phyloP scores from a whole-genome alignment of 768 basidiomycete genomes.

The Paxillus ammoniavirescens region DNA sequence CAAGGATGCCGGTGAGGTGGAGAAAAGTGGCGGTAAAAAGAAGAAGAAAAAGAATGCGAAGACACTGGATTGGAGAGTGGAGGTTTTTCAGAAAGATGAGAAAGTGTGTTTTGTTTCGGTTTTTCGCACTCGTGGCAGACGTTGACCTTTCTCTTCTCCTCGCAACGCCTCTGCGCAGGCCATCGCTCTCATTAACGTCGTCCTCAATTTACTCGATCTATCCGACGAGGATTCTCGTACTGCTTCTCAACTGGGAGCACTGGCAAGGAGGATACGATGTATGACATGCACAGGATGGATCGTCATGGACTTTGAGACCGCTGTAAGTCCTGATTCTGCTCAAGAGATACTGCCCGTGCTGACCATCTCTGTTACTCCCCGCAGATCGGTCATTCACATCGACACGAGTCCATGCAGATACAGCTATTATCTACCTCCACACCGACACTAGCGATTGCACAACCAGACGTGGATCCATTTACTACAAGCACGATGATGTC shows the following conservation, averaged over 20 bases:
- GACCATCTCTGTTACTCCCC: not conserved
- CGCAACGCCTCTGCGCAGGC: conserved; percentile 37
- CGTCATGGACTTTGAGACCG: conserved; percentile 43
- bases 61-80: conserved; percentile 43
- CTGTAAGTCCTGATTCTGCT: conserved; percentile 37
- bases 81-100: conserved; percentile 56
- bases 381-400: conserved; percentile 63
- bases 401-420: conserved; percentile 56
- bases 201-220: conserved; percentile 32
- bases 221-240: conserved; percentile 33
- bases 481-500: not conserved
- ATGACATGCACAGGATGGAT: conserved; percentile 48
- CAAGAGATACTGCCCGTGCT: not conserved
- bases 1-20: conserved; percentile 20
- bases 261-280: conserved; percentile 42
- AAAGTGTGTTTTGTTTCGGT: conserved; percentile 39
- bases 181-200: conserved; percentile 38
- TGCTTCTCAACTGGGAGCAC: conserved; percentile 12
- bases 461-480: too few species aligned
- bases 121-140: not conserved
- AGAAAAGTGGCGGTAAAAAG: not conserved
- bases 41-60: conserved; percentile 16
- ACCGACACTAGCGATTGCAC: not conserved
- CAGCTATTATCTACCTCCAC: conserved; percentile 25
- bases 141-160: not conserved